Base-by-base conservation (phyloP, 1,284 basidiomycete genomes). In the Psilocybe mexicana region DNA sequence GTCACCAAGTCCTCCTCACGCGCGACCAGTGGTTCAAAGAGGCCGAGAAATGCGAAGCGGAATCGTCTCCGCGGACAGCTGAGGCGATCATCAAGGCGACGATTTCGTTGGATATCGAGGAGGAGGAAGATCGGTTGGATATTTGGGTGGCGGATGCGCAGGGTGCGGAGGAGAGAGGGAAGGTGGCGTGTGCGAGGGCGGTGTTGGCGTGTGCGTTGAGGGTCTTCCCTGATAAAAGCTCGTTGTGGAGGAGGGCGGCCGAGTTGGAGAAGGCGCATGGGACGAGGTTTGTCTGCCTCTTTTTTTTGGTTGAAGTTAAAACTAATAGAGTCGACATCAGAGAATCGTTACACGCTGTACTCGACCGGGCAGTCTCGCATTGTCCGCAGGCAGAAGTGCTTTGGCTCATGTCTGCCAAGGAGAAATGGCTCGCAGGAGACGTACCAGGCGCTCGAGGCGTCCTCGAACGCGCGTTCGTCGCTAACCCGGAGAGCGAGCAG, bases 401-500 rank as follows among this genome's bases (percentile, higher is more conserved):
- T 1, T 99, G 97, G 96, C 83, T 99, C 46, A 96, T 97, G 92
- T 88, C 91, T 55, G 96, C 96, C 2, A 96, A 97, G 74, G 94
- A 98, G 76, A 93, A 93, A 69, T 96, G 94, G 93, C 70, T 93
- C 8, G 85, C 86, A 7, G 92, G 92, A 6, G 93, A 99, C 68
- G 89, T 98, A 8, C 83, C 87, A 1, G 90, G 88, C 11, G 94
- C 96, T 0, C 87, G 96, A 49, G 84, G 88, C 60, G 89, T 97
- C 12, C 85, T 99, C 12, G 93, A 90, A 60, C 85, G 85, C 44
- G 95, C 97, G 0, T 98, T 98, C 79, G 87, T 92, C 61, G 92
- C 93, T 48, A 99, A 98, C 70, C 92, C 95, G 14, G 95, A 98
- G 70, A 96, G 93, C 69, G 97, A 99, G 73, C 88, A 91, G 60